Base-by-base conservation (phyloP, 306 rosid species). In the Elaeagnus macrophylla region DNA sequence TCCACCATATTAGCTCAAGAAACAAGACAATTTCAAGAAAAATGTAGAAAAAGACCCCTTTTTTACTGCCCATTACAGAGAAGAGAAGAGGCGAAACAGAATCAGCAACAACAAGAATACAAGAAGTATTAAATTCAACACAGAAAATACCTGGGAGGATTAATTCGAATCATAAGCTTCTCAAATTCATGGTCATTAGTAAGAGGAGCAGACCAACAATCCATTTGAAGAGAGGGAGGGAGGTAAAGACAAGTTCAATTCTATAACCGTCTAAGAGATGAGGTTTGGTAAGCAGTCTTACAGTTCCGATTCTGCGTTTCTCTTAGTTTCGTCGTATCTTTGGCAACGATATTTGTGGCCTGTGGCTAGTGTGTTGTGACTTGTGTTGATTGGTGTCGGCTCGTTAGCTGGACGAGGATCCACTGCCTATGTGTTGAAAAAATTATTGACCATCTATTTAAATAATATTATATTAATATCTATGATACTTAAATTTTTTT, bases 141-240 rank as follows among this genome's bases (percentile, higher is more conserved):
- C 48, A n/a, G 35, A 48, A 20, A 39, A 36, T 39, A 86, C 97
- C 86, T 91, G 35, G 97, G 97, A 13, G 97, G 96, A 63, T 91
- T 91, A 82, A 91, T 82, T 62, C 97, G 72, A 59, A 78, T 66
- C 51, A 85, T 78, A 12, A 91, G 96, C 78, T 91, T 91, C 88
- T n/a, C n/a, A n/a, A n/a, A n/a, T n/a, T n/a, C n/a, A n/a, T n/a
- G n/a, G n/a, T n/a, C n/a, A n/a, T n/a, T 76, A 15, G 81, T 71
- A 15, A 72, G 65, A 56, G 89, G 66, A 61, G 82, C 66, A 39
- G 81, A 72, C 94, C 95, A 87, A 69, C 69, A 84, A 80, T 91
- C 93, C 97, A 91, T 83, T 18, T 59, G 17, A 42, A 44, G 46
- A 45, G 19, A 12, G 17, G 8, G 37, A 36, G 7, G 13, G 39